Conservation (phyloP, 345 rosid species). For the Euclidium syriacum region DNA sequence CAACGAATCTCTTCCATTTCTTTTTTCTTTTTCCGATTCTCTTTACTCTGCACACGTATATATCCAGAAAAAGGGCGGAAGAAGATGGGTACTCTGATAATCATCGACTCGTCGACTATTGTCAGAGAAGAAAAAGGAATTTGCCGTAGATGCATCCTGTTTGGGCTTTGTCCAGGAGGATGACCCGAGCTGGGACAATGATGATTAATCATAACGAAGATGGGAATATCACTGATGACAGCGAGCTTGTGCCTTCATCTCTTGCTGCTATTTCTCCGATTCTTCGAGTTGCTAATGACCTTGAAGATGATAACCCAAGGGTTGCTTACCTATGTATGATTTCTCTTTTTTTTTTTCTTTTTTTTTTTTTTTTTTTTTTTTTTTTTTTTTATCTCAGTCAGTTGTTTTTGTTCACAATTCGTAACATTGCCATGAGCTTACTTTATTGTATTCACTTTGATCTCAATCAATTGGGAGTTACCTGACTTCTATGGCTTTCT, state of each 20-base stretch:
- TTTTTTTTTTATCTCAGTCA: too few relatives aligned
- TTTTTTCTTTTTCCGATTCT: background rate
- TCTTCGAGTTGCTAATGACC: constrained; percentile 80
- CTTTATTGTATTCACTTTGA: background rate
- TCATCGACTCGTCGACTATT: background rate
- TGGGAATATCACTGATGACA: constrained; percentile 37
- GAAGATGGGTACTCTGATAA: background rate
- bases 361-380: too few relatives aligned
- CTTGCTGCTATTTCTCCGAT: constrained; percentile 45
- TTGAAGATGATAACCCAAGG: constrained; percentile 54
- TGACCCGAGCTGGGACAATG: constrained; percentile 42
- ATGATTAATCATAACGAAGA: constrained; percentile 41
- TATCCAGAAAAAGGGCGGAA: background rate
- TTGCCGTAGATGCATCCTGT: constrained; percentile 2
- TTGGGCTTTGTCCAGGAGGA: constrained; percentile 32
- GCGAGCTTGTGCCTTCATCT: constrained; percentile 75
- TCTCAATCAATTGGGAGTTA: background rate
- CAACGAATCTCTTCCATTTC: constrained; percentile 62
- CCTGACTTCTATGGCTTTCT: background rate
- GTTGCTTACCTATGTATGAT: constrained; percentile 71
- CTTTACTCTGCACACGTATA: background rate
- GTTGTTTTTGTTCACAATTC: background rate
- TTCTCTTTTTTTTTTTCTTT: too few relatives aligned
- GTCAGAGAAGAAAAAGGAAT: background rate
- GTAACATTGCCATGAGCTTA: too few relatives aligned